Base-by-base conservation (phyloP, 495 filamentous ascomycete genomes). In the Bacidia rubella region DNA sequence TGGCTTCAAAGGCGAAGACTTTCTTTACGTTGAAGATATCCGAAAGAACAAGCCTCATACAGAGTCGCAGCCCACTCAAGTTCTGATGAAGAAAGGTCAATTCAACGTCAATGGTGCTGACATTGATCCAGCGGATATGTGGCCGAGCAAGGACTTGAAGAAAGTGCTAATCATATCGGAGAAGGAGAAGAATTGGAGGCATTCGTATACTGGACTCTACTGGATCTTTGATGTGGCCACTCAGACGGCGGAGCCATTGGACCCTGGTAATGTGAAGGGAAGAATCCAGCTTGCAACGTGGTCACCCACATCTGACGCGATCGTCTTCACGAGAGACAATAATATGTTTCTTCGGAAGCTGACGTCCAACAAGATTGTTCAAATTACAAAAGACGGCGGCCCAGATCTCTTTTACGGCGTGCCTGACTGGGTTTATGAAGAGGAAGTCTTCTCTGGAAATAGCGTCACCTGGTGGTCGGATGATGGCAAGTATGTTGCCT, bases 351-450 rank as follows among this genome's bases (percentile, higher is more conserved):
- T 95, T 22, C 82, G 93, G 41, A 80, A 82, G 40, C 62, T 96
- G 35, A 68, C 75, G 12, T 74, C 73, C 0, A 58, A 71, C n/a
- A 62, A 66, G 4, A 78, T 89, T 12, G 74, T 71, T 3, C 79
- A 81, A 54, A 82, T 98, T 54, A 98, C 92, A 12, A 82, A 70
- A 54, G 89, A 97, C 64, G 92, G 92, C 38, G 85, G 90, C 0
- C 66, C 73, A 1, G 78, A 97, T 54, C 76, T 92, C 15, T 97
- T 98, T 71, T 93, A 97, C 60, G 92, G 92, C 20, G 80, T 95
- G n/a, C 92, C 92, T 0, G 92, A 98, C 66, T 98, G 92, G 92
- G 92, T 98, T 0, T 98, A 96, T 58, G 92, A 98, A 63, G 92
- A 98, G 63, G 92, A 98, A 66, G 90, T 98, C 4, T 85, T 97